These are phyloP conservation scores for Zymoseptoria pseudotritici DNA, from an alignment of 2,329 filamentous ascomycete species.

Conservation along the genomic window DNA sequence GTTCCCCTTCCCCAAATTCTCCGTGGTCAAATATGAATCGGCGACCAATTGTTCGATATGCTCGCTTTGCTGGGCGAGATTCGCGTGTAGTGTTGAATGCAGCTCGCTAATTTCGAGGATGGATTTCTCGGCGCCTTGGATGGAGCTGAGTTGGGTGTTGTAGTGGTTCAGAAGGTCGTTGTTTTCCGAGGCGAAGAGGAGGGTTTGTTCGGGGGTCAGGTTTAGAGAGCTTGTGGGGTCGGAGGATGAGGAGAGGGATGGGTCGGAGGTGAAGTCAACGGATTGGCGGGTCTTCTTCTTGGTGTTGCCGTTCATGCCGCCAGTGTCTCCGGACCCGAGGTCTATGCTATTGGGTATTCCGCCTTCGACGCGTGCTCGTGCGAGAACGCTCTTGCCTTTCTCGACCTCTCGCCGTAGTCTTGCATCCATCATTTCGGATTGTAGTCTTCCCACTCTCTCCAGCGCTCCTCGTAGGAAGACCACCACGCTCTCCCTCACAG, in stretches of 20 bases:
- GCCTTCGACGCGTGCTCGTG: constrained; percentile 44
- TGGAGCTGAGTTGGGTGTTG: constrained; percentile 88
- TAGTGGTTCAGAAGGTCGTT: constrained; percentile 88
- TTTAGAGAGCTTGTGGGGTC: constrained; percentile 23
- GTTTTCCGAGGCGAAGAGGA: constrained; percentile 90
- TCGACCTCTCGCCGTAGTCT: constrained; percentile 77
- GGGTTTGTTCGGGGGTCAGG: constrained; percentile 75
- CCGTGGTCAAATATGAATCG: constrained; percentile 72
- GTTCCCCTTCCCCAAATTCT: constrained; percentile 85
- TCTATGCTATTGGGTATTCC: constrained; percentile 20
- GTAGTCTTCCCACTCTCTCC: constrained; percentile 67
- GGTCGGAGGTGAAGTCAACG: constrained; percentile 2
- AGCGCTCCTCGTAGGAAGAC: constrained; percentile 72
- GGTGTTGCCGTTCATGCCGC: not conserved
- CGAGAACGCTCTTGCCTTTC: constrained; percentile 77
- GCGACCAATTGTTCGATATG: constrained; percentile 82
- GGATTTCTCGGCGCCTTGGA: constrained; percentile 82
- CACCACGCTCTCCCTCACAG: constrained; percentile 73
- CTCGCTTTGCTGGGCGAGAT: constrained; percentile 76
- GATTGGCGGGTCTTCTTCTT: constrained; percentile 4
- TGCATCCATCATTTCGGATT: constrained; percentile 90
- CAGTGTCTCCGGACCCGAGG: constrained; percentile 1
- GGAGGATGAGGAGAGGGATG: not conserved
- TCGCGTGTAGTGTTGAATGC: constrained; percentile 79
- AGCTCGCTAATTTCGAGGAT: constrained; percentile 87